Percentiles rank a stretch among this genome's conserved stretches.
Evolutionary conservation across 2,329 filamentous ascomycete species (phyloP).

Genomic region (Venturiaceae sp.): DNA sequence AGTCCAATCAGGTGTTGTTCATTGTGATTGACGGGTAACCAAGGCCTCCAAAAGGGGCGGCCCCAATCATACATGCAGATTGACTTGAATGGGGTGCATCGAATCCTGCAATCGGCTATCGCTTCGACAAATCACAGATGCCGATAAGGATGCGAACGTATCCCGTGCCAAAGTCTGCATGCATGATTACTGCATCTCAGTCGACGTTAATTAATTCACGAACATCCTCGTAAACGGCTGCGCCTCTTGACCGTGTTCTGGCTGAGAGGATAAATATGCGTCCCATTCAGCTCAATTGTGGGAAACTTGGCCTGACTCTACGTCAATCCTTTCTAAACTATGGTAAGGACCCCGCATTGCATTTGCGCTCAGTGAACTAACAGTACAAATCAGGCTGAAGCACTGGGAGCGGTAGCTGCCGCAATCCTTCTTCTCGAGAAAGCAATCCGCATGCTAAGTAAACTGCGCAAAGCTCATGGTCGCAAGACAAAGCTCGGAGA

Average conservation of each 20-base stretch:
- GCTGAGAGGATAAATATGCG: background rate
- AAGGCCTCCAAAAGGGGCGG: no score
- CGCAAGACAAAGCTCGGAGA: conserved; percentile 12
- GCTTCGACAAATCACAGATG: background rate
- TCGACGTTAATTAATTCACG: background rate
- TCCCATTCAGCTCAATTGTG: background rate
- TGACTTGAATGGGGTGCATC: background rate
- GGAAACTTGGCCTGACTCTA: background rate
- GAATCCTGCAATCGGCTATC: background rate
- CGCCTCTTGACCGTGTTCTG: background rate
- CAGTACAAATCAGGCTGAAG: background rate
- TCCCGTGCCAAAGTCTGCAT: background rate
- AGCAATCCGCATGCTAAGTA: conserved; percentile 6
- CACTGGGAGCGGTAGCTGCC: conserved; percentile 2
- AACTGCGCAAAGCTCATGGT: conserved; percentile 12
- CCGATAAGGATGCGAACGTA: background rate
- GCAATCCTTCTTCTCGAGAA: conserved; percentile 7
- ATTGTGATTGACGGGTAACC: background rate
- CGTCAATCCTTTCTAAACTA: background rate
- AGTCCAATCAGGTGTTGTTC: background rate
- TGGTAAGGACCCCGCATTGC: background rate
- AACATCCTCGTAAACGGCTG: background rate
- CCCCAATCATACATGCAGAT: no score
- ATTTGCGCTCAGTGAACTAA: background rate
- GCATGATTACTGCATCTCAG: background rate